Evolutionary conservation across 441 rosid genomes (phyloP).

Genomic region (Gossypium lobatum): DNA sequence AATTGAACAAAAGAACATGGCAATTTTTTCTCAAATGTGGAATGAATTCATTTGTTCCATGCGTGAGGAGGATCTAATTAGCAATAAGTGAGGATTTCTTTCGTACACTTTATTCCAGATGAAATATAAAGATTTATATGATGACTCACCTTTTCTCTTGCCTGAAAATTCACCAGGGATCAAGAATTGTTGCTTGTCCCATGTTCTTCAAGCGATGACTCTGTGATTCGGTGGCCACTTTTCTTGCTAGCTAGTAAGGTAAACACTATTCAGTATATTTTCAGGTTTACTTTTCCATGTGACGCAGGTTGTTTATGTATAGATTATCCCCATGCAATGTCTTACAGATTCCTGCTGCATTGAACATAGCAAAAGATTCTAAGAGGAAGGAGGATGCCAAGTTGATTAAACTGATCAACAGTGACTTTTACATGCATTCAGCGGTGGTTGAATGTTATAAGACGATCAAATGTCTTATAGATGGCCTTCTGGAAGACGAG

Average conservation of each 20-base stretch:
- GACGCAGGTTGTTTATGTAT: constrained; percentile 13
- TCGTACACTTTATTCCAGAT: constrained; percentile 1
- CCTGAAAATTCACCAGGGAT: constrained; percentile 47
- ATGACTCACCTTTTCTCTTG: constrained; percentile 15
- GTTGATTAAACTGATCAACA: constrained; percentile 65
- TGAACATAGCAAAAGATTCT: constrained; percentile 97
- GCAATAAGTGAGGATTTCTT: constrained; percentile 52
- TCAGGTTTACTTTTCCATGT: constrained; percentile 7
- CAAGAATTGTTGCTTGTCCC: constrained; percentile 82
- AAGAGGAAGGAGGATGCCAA: constrained; percentile 66
- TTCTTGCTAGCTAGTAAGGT: constrained; percentile 97
- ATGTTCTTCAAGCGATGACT: constrained; percentile 51
- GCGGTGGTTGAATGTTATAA: constrained; percentile 85
- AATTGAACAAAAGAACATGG: constrained; percentile 40
- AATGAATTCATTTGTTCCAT: constrained; percentile 75
- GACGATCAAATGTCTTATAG: constrained; percentile 56
- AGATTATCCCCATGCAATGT: constrained; percentile 18
- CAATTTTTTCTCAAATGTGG: constrained; percentile 80
- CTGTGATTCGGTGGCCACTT: constrained; percentile 87
- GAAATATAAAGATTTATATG: constrained; percentile 4
- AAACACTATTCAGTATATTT: constrained; percentile 22
- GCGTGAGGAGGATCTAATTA: constrained; percentile 89
- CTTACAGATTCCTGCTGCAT: constrained; percentile 83
- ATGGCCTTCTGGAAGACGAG: constrained; percentile 63
- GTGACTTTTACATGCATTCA: constrained; percentile 67